phyloP scores from a whole-genome alignment of 163 green algal genomes.

The Volvox carteri region DNA sequence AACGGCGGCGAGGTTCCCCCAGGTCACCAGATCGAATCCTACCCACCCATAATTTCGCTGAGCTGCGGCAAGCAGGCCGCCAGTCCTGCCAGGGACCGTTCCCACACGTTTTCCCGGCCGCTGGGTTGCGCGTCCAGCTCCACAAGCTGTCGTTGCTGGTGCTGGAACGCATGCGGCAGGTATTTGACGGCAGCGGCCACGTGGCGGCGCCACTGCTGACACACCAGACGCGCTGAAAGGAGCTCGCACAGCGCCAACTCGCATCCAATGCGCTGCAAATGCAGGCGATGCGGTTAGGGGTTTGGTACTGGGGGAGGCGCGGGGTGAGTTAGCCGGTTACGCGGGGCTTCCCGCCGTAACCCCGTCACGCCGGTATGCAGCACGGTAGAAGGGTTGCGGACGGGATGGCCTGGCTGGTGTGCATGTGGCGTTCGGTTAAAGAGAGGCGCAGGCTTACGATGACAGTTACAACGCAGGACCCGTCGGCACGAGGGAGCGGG shows the following conservation, averaged over 20 bases:
- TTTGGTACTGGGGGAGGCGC: too few species aligned
- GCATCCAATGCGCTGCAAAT: constrained; percentile 25
- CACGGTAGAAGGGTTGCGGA: not conserved
- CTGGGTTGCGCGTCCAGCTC: constrained; percentile 48
- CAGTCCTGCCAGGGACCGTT: not conserved
- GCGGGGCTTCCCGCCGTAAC: too few species aligned
- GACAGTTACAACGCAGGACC: too few species aligned
- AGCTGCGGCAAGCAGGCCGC: constrained; percentile 32
- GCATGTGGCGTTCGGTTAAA: too few species aligned
- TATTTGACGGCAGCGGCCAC: not conserved
- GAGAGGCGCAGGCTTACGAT: too few species aligned
- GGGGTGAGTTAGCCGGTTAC: too few species aligned
- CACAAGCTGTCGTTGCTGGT: not conserved
- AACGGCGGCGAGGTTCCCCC: too few species aligned
- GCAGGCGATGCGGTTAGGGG: too few species aligned
- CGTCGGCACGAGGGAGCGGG: too few species aligned
- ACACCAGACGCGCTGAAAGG: constrained; percentile 10
- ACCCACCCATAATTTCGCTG: constrained; percentile 25
- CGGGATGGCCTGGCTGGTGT: too few species aligned
- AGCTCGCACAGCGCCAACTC: constrained; percentile 23
- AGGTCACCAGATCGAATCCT: too few species aligned
- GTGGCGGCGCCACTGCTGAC: constrained; percentile 33
- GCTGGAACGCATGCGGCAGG: constrained; percentile 24
- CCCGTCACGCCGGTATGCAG: too few species aligned
- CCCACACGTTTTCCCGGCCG: not conserved